Percentiles rank a stretch among this genome's conserved stretches.
Evolutionary conservation across 1,284 basidiomycete species (phyloP).

Genomic region (Hypsizygus ulmarius): DNA sequence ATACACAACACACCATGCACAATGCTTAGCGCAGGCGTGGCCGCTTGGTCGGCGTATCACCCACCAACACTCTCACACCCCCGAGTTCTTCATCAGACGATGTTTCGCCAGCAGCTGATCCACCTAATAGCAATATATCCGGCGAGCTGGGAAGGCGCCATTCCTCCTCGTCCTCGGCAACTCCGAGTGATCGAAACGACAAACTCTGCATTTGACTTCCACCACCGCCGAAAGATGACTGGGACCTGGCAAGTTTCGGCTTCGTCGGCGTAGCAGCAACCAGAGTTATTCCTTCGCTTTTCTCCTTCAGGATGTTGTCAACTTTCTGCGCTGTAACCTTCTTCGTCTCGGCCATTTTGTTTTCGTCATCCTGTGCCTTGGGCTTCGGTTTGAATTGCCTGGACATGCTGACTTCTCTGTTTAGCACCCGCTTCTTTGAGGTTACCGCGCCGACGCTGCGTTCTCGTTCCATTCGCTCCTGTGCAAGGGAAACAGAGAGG

Average conservation of each 20-base stretch:
- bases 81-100: constrained; percentile 1
- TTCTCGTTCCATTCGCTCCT: constrained; percentile 47
- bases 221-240: constrained; percentile 3
- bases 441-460: constrained; percentile 33
- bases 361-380: constrained; percentile 19
- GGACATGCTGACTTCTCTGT: constrained; percentile 72
- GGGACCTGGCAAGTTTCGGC: constrained; percentile 20
- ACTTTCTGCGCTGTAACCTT: not conserved
- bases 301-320: constrained; percentile 5
- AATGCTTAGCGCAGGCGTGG: not conserved
- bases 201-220: constrained; percentile 1
- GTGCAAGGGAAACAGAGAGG: constrained; percentile 58
- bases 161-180: constrained; percentile 28
- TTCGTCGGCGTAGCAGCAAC: constrained; percentile 62
- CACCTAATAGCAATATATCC: constrained; percentile 31
- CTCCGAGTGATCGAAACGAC: constrained; percentile 9
- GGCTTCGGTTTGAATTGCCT: constrained; percentile 54
- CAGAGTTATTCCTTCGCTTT: constrained; percentile 44
- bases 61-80: constrained; percentile 3
- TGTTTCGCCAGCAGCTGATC: constrained; percentile 7
- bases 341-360: constrained; percentile 21
- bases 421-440: constrained; percentile 46
- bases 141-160: constrained; percentile 41
- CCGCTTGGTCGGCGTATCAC: constrained; percentile 6
- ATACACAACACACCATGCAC: no score